Percentiles rank a stretch among this genome's conserved stretches.
Evolutionary conservation across 2,329 filamentous ascomycete species (phyloP).

Genomic region (Verruconis gallopava): DNA sequence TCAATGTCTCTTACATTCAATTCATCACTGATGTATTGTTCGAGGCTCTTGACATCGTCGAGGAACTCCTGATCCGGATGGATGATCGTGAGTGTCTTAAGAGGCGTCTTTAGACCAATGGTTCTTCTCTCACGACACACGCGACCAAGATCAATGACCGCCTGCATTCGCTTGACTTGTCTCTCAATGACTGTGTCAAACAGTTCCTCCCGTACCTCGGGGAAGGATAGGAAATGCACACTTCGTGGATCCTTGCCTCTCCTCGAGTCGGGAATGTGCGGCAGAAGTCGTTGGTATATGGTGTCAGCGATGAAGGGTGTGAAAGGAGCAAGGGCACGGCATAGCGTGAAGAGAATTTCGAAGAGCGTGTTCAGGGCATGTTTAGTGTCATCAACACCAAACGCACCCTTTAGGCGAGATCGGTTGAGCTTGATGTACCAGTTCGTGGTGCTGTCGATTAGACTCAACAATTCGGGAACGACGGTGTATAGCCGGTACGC

Average conservation of each 20-base stretch:
- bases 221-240: constrained; percentile 86
- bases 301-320: constrained; percentile 91
- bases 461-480: constrained; percentile 64
- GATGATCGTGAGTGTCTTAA: constrained; percentile 82
- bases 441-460: constrained; percentile 95
- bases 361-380: constrained; percentile 91
- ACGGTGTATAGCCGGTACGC: constrained; percentile 68
- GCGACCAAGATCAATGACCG: constrained; percentile 81
- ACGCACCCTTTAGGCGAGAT: constrained; percentile 79
- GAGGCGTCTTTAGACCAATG: constrained; percentile 77
- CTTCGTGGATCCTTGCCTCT: constrained; percentile 63
- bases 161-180: constrained; percentile 82
- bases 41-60: constrained; percentile 71
- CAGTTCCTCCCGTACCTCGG: constrained; percentile 74
- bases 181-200: constrained; percentile 81
- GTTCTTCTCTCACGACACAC: constrained; percentile 74
- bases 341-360: constrained; percentile 81
- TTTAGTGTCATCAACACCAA: constrained; percentile 71
- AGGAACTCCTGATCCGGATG: constrained; percentile 73
- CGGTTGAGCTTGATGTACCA: constrained; percentile 97
- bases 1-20: constrained; percentile 80
- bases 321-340: constrained; percentile 81
- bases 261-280: constrained; percentile 63
- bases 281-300: constrained; percentile 75
- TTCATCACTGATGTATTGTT: constrained; percentile 84